Conservation (phyloP, 176 grass and related monocot species). For the Phyllostachys edulis region DNA sequence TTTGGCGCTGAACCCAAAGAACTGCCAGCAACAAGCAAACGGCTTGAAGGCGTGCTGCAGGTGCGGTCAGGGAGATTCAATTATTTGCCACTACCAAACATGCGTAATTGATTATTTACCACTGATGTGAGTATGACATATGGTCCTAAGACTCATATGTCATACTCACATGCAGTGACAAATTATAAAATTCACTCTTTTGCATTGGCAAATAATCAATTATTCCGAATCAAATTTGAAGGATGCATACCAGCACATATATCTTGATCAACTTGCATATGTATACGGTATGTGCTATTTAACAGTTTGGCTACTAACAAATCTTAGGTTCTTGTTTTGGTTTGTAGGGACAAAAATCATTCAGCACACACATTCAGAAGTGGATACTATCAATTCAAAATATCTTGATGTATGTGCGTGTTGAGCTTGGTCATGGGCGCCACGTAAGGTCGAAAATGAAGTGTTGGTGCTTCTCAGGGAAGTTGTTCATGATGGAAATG, state of each 20-base stretch:
- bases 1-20: too few relatives aligned
- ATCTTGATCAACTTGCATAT: not conserved
- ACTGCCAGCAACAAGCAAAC: too few relatives aligned
- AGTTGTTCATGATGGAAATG: slow-evolving; percentile 19
- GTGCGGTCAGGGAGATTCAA: too few relatives aligned
- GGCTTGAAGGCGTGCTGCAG: too few relatives aligned
- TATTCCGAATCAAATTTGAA: too few relatives aligned
- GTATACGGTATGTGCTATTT: not conserved
- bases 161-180: too few relatives aligned
- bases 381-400: slow-evolving; percentile 23
- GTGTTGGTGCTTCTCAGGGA: slow-evolving; percentile 16
- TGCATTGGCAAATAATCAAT: too few relatives aligned
- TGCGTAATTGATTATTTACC: too few relatives aligned
- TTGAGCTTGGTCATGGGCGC: slow-evolving; percentile 27
- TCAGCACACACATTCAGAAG: slow-evolving; percentile 2
- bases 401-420: not conserved
- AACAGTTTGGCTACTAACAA: not conserved
- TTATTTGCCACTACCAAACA: too few relatives aligned
- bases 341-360: slow-evolving; percentile 28
- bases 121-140: too few relatives aligned
- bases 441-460: slow-evolving; percentile 24
- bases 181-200: too few relatives aligned
- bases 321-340: not conserved
- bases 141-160: too few relatives aligned
- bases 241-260: not conserved